These are phyloP conservation scores for Xylariaceae sp. DNA, from an alignment of 2,329 filamentous ascomycete species.

Conservation along the genomic window DNA sequence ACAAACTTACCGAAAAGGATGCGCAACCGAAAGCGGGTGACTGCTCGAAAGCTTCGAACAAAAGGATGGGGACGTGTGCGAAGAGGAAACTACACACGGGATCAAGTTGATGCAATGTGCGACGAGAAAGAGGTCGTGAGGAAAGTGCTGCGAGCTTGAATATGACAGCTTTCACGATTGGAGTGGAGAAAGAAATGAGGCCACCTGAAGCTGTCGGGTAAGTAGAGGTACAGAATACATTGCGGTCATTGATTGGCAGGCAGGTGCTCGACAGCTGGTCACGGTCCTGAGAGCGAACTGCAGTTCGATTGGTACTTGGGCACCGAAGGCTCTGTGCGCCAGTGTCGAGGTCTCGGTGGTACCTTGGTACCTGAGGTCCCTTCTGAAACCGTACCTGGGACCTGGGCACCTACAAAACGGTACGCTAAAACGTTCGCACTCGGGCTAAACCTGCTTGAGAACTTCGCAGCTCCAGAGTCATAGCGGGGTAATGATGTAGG, in stretches of 20 bases:
- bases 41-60: neutral
- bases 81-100: slow-evolving; percentile 5
- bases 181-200: slow-evolving; percentile 26
- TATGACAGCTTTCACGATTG: slow-evolving; percentile 35
- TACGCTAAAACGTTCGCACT: no score
- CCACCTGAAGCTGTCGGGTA: neutral
- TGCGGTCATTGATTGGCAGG: neutral
- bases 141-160: slow-evolving; percentile 22
- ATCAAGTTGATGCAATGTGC: neutral
- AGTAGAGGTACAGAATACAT: neutral
- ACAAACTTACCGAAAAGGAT: slow-evolving; percentile 12
- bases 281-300: no score
- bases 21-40: neutral
- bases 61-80: neutral
- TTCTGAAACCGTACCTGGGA: no score
- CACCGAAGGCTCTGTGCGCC: no score
- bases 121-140: slow-evolving; percentile 5
- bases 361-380: no score
- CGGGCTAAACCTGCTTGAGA: no score
- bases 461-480: neutral
- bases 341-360: no score
- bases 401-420: no score
- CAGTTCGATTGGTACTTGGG: neutral
- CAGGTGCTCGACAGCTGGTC: slow-evolving; percentile 11
- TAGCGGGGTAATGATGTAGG: neutral